Conservation (phyloP, 768 basidiomycete species). For the Lactifluus echinatus region DNA sequence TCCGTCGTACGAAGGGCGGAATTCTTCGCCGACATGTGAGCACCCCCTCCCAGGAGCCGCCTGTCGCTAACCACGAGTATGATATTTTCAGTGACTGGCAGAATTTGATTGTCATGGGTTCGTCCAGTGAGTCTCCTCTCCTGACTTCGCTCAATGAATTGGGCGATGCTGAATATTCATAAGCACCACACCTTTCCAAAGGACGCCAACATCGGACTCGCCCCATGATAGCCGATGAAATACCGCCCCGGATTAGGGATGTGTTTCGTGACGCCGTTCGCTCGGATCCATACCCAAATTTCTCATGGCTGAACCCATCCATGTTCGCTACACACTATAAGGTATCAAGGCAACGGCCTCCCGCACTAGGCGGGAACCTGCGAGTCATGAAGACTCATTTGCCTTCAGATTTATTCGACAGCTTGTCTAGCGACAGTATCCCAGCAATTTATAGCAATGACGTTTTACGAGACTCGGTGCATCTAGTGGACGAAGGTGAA, state of each 20-base stretch:
- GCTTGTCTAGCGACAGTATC: neutral
- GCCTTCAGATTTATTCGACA: neutral
- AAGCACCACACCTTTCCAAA: neutral
- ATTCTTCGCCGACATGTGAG: too few species aligned
- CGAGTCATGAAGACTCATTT: too few species aligned
- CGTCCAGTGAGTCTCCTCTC: too few species aligned
- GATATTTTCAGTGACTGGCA: too few species aligned
- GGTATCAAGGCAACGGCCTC: neutral
- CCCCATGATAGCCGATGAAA: neutral
- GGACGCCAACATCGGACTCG: neutral
- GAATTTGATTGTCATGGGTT: too few species aligned
- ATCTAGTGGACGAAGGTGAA: neutral
- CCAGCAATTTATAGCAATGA: too few species aligned
- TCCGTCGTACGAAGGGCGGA: too few species aligned
- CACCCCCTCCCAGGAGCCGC: too few species aligned
- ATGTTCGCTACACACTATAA: neutral
- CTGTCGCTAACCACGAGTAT: too few species aligned
- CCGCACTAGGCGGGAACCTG: neutral
- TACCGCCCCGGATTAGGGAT: neutral
- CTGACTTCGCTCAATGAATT: neutral
- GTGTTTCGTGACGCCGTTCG: neutral
- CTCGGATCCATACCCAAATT: neutral
- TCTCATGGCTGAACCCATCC: too few species aligned
- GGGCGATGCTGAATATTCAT: neutral
- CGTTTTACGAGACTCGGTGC: neutral